A percentile compares a stretch with the other conserved stretches of the same genome.
Evolutionary conservation across 768 basidiomycete species (phyloP).

Genomic region (Mycena sanguinolenta): DNA sequence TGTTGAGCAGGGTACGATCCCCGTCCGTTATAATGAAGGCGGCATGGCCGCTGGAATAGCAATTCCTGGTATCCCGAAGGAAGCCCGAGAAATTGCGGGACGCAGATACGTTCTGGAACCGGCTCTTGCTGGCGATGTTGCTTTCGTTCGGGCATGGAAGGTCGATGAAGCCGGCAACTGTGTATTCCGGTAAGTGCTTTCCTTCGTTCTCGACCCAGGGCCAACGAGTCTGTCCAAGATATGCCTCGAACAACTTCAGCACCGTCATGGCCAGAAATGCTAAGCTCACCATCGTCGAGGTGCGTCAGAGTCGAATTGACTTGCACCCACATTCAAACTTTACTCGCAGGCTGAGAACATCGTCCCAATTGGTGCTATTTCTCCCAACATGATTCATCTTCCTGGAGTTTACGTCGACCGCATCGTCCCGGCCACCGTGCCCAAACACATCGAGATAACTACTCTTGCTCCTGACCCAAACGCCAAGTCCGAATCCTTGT

Average conservation of each 20-base stretch:
- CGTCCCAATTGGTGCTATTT: slow-evolving; percentile 84
- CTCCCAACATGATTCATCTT: slow-evolving; percentile 85
- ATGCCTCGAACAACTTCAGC: slow-evolving; percentile 90
- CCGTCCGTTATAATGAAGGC: slow-evolving; percentile 82
- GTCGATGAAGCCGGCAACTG: slow-evolving; percentile 93
- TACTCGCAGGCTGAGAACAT: slow-evolving; percentile 85
- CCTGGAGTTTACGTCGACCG: slow-evolving; percentile 92
- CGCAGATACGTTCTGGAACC: slow-evolving; percentile 86
- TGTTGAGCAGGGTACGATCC: slow-evolving; percentile 83
- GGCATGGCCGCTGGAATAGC: slow-evolving; percentile 80
- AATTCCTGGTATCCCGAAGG: slow-evolving; percentile 81
- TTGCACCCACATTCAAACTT: slow-evolving; percentile 5
- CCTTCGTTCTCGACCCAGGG: neutral
- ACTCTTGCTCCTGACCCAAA: slow-evolving; percentile 71
- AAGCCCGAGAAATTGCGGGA: slow-evolving; percentile 83
- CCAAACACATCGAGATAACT: slow-evolving; percentile 83
- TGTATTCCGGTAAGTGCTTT: slow-evolving; percentile 78
- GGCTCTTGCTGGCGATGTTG: slow-evolving; percentile 84
- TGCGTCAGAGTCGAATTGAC: slow-evolving; percentile 39
- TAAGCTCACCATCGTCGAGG: slow-evolving; percentile 92
- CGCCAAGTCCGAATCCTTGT: slow-evolving; percentile 40
- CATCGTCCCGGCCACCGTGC: slow-evolving; percentile 81
- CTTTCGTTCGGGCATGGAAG: slow-evolving; percentile 92
- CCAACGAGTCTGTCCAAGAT: slow-evolving; percentile 57
- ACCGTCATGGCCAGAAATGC: slow-evolving; percentile 92